phyloP scores from a whole-genome alignment of 2,329 filamentous ascomycete species.

The Xylaria multiplex region DNA sequence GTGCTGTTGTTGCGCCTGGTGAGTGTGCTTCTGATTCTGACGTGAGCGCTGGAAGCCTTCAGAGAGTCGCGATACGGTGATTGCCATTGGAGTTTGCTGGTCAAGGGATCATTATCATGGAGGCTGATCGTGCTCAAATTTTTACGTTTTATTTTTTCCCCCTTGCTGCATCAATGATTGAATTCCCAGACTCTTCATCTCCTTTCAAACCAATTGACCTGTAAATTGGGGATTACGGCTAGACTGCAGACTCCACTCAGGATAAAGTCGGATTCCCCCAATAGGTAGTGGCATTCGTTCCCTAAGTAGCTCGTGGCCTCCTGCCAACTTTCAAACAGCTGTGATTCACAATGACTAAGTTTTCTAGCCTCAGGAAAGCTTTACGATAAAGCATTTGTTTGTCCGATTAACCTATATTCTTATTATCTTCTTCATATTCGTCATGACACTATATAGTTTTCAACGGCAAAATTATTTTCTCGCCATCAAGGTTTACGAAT shows the following conservation, averaged over 20 bases:
- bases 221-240: conserved; percentile 31
- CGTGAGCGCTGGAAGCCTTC: conserved; percentile 43
- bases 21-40: conserved; percentile 36
- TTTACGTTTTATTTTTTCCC: neutral
- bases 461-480: no score
- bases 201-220: conserved; percentile 35
- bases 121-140: conserved; percentile 8
- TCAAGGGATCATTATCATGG: conserved; percentile 12
- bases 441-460: no score
- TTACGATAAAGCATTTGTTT: no score
- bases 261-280: conserved; percentile 10
- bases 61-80: conserved; percentile 44
- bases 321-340: neutral
- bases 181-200: conserved; percentile 28
- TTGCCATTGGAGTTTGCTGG: conserved; percentile 41
- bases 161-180: conserved; percentile 30
- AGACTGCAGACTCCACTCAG: conserved; percentile 22
- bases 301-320: neutral
- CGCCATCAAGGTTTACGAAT: no score
- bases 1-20: conserved; percentile 22
- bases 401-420: no score
- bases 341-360: no score
- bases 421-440: no score
- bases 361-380: no score
- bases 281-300: neutral